Evolutionary conservation across 2,329 filamentous ascomycete species (phyloP).

Genomic region (Lasiodiplodia sp.): DNA sequence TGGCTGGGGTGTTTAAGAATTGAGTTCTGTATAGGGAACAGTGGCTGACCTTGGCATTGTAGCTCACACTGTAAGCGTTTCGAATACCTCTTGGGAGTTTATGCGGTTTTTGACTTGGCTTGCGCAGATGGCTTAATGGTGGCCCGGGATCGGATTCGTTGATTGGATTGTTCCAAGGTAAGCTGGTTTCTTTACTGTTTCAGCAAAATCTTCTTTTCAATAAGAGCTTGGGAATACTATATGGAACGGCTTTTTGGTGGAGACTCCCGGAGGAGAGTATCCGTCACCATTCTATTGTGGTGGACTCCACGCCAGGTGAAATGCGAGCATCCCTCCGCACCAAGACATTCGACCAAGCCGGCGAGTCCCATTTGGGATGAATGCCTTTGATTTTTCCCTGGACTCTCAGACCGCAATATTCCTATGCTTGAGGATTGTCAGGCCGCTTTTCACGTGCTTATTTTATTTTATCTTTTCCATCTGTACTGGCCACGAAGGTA

Average conservation of each 20-base stretch:
- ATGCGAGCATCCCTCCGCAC: neutral
- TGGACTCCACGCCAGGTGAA: neutral
- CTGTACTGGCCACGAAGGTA: neutral
- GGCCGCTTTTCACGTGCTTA: neutral
- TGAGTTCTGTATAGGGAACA: too few relatives aligned
- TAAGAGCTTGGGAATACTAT: neutral
- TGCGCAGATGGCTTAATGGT: conserved; percentile 20
- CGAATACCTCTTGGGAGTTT: neutral
- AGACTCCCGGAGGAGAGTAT: neutral
- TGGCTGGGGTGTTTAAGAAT: too few relatives aligned
- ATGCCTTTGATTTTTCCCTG: neutral
- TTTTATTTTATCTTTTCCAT: neutral
- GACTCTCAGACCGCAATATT: neutral
- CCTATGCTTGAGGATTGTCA: neutral
- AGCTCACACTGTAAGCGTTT: conserved; percentile 22
- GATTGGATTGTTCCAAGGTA: conserved; percentile 46
- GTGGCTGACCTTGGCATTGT: neutral
- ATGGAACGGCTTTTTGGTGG: neutral
- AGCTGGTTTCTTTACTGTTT: conserved; percentile 31
- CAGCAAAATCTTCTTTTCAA: neutral
- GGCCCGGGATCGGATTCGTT: conserved; percentile 56
- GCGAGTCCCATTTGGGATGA: neutral
- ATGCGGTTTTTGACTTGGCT: neutral
- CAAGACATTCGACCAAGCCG: neutral
- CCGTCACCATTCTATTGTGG: neutral